Base-by-base conservation (phyloP, 169 alveolate species). In the Cryptosporidium baileyi region DNA sequence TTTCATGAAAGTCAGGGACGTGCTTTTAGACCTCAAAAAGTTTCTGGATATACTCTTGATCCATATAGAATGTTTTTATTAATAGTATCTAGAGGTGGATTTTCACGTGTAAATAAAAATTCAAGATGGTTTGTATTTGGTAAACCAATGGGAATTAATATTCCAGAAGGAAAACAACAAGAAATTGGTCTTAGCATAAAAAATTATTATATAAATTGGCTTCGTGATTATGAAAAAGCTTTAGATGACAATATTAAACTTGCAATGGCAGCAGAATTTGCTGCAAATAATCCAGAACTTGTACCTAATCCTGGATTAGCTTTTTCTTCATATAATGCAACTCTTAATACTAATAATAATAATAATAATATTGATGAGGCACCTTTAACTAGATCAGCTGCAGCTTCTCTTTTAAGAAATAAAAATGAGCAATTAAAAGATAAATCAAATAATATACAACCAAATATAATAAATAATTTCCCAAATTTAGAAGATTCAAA, bases 121-220 rank as follows among this genome's bases (percentile, higher is more conserved):
- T 74, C 85, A 28, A 52, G 85, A 52, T 74, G 85, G 85, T 74
- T 74, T 51, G 85, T 74, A 52, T 74, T 74, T 54, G 85, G 74
- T 1, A 74, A 74, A 30, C 85, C 85, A 1, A 52, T 74, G 85
- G 85, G 85, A 11, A 74, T 74, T 38, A 60, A 51, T 54, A 54
- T 74, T 34, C 85, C 85, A 9, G 85, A 74, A 13, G 67, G 85
- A 8, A 57, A 74, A 43, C 85, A 74, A 26, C 85, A 74, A 32
- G 67, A 74, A 30, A 61, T 74, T 22, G 85, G 85, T 4, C 49
- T 74, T 41, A 67, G 85, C 6, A 74, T 74, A 7, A 74, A 74
- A 32, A 32, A 40, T 13, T 74, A 54, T 41, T 74, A 74, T 40
- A 15, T 74, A 36, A 74, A 36, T 43, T 74, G 85, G 85, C 26